phyloP scores from a whole-genome alignment of 805 yeast species.

The Ogataea angusta region DNA sequence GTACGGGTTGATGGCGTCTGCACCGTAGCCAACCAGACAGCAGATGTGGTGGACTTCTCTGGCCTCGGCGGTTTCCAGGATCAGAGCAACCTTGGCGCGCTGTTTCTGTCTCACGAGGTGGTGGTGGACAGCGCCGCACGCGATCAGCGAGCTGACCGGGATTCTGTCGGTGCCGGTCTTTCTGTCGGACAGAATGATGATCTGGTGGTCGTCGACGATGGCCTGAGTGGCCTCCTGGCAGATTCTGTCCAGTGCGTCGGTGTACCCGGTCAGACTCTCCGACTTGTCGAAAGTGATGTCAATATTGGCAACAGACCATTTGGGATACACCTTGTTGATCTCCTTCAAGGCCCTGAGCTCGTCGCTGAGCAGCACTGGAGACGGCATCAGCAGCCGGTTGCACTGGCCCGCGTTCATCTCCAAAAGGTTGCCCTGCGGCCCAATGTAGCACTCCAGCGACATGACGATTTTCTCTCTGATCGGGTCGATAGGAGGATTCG shows the following conservation, averaged over 20 bases:
- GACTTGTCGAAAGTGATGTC: constrained; percentile 85
- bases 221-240: constrained; percentile 86
- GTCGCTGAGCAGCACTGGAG: constrained; percentile 74
- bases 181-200: constrained; percentile 76
- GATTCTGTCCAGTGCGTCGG: constrained; percentile 77
- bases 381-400: constrained; percentile 74
- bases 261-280: constrained; percentile 85
- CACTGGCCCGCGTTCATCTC: constrained; percentile 93
- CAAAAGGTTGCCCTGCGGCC: constrained; percentile 95
- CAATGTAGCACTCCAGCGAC: constrained; percentile 95
- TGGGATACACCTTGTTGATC: constrained; percentile 72
- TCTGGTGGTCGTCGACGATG: constrained; percentile 68
- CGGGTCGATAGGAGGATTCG: constrained; percentile 98
- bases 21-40: constrained; percentile 94
- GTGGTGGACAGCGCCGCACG: constrained; percentile 97
- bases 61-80: constrained; percentile 94
- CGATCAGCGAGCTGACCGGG: constrained; percentile 82
- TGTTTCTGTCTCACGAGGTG: constrained; percentile 93
- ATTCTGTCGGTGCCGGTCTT: constrained; percentile 58
- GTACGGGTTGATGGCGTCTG: constrained; percentile 93
- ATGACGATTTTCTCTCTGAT: constrained; percentile 94
- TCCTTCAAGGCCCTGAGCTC: constrained; percentile 75
- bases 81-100: constrained; percentile 89
- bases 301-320: constrained; percentile 78
- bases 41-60: constrained; percentile 96